Base-by-base conservation (phyloP, 2,329 filamentous ascomycete genomes). In the Fonsecaea nubica region DNA sequence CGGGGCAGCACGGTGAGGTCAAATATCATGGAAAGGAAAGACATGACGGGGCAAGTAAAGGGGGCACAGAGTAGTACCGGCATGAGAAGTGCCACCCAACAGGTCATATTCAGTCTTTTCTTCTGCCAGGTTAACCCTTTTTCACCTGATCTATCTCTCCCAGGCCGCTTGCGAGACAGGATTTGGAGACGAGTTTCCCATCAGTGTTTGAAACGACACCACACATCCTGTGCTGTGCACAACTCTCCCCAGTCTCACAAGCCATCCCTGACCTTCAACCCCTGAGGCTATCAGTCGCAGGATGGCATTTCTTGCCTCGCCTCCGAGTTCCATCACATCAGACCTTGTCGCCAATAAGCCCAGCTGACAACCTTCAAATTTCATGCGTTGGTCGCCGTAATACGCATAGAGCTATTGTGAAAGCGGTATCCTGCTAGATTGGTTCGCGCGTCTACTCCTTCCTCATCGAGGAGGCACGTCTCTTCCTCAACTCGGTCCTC, bases 401-500 rank as follows among this genome's bases (percentile, higher is more conserved):
- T 25, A 25, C 25, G 45, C 45, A 21, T 50, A 9, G 25, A 50
- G 18, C 18, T 50, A 12, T 50, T 25, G 45, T 50, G 45, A 21
- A 50, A 50, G 25, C 18, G 18, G 45, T 25, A 50, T 50, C 45
- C 25, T 21, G 18, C 8, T 12, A 21, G n/a, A 10, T 25, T 18
- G 12, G 12, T 21, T 86, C 85, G 92, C 93, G n/a, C 3, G 9
- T 12, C 18, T 50, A 50, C 45, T 50, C 45, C 83, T 87, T 87
- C 86, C 94, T 94, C 90, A 96, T 92, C 79, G 94, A 97, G 82
- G 92, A 96, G 77, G 94, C 94, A 81, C 95, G 89, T 82, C 95
- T 90, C 93, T 98, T 98, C 87, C 93, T 92, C 82, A 90, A 86
- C 85, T 98, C 94, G 77, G 89, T 90, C 87, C 95, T 94, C 84